Base-by-base conservation (phyloP, 495 filamentous ascomycete genomes). In the Aspergillus wentii region DNA sequence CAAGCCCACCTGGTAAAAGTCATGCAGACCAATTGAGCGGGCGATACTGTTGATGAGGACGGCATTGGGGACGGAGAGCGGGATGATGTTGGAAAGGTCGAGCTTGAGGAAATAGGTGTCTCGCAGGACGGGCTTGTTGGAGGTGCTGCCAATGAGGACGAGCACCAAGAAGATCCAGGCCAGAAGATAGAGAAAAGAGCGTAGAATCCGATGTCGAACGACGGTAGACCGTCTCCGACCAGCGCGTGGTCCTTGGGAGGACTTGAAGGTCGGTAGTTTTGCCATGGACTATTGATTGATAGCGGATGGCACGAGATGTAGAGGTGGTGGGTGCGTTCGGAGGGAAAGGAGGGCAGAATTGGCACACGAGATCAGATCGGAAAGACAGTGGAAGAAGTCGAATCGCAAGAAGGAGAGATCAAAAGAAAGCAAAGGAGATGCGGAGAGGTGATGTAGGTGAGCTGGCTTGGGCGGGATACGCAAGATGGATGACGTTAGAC, bases 1-100 rank as follows among this genome's bases (percentile, higher is more conserved):
- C 9, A 95, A 58, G 4, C 90, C 90, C 23, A 94, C 88, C 50
- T 86, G 82, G 57, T 97, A 97, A 63, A 92, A 97, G 62, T 95
- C 90, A 48, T 94, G 86, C 13, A 95, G 68, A 5, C 90, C 90
- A 33, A 97, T 74, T 8, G 82, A 82, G 27, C 83, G 85, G n/a
- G 89, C 89, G 40, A 95, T 87, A 37, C 73, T 83, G 64, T 95
- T 95, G 64, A 94, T 84, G 9, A 95, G 68, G 4, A 64, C 65
- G 17, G 80, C 82, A 50, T 89, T 85, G 16, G 87, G 86, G 11
- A 88, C 77, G 4, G 75, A 78, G 7, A 73, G 59, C 0, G 88
- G 87, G 36, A 95, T 81, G 54, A 97, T 84, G 47, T 92, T 74
- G 59, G 81, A 72, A n/a, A 94, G 75, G 63, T 92, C 74, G 40